Percentiles rank a stretch among this genome's conserved stretches.
Evolutionary conservation across 2,329 filamentous ascomycete species (phyloP).

Genomic region (Saccharata proteae): DNA sequence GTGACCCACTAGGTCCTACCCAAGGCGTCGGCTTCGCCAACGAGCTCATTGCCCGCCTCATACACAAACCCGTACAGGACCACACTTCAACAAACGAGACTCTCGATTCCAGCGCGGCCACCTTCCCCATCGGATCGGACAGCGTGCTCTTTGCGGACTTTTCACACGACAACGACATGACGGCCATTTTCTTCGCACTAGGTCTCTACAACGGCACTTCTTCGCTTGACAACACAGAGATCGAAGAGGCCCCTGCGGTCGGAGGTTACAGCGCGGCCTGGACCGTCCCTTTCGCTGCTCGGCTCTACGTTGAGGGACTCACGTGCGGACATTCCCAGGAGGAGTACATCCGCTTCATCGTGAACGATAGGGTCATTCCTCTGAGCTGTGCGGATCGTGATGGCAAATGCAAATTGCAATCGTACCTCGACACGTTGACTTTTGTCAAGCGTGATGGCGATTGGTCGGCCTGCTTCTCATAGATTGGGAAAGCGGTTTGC

Average conservation of each 20-base stretch:
- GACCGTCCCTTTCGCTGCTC: slow-evolving; percentile 69
- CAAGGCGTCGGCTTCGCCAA: slow-evolving; percentile 83
- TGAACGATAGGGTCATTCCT: slow-evolving; percentile 74
- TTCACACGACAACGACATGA: slow-evolving; percentile 83
- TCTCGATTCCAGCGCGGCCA: slow-evolving; percentile 51
- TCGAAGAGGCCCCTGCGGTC: slow-evolving; percentile 35
- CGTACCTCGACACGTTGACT: slow-evolving; percentile 61
- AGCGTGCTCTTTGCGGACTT: slow-evolving; percentile 71
- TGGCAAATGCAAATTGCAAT: slow-evolving; percentile 57
- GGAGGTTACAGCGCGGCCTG: slow-evolving; percentile 64
- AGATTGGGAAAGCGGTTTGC: too few relatives aligned
- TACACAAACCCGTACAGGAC: slow-evolving; percentile 54
- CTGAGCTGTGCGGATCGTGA: slow-evolving; percentile 58
- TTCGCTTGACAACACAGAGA: slow-evolving; percentile 32
- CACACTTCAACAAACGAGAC: slow-evolving; percentile 67
- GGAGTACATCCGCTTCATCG: slow-evolving; percentile 64
- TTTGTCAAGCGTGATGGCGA: slow-evolving; percentile 62
- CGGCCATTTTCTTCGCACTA: slow-evolving; percentile 60
- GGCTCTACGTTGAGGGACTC: slow-evolving; percentile 85
- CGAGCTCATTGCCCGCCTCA: slow-evolving; percentile 74
- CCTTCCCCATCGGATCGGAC: slow-evolving; percentile 54
- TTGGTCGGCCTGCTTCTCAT: slow-evolving; percentile 62
- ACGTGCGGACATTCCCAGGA: slow-evolving; percentile 47
- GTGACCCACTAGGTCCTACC: slow-evolving; percentile 67
- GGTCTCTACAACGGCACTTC: slow-evolving; percentile 61